phyloP scores from a whole-genome alignment of 139 green algal genomes.

The Coelastrella sp. region DNA sequence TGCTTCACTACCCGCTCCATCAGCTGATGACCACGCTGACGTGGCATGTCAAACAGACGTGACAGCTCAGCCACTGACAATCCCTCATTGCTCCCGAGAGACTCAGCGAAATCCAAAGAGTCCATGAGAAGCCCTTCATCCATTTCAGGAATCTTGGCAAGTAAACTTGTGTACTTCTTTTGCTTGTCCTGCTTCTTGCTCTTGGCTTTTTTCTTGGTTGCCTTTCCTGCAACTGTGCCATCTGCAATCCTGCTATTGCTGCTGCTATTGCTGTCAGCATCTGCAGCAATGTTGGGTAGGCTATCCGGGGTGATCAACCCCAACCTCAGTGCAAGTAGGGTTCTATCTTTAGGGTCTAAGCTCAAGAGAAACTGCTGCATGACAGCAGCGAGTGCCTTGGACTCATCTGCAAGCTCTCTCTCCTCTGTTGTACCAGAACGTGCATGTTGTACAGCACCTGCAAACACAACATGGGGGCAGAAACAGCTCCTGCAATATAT shows the following conservation, averaged over 20 bases:
- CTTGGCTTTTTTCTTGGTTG: neutral
- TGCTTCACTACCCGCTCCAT: neutral
- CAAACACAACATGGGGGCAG: neutral
- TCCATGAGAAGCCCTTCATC: neutral
- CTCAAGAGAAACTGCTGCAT: slow-evolving; percentile 2
- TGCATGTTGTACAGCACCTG: neutral
- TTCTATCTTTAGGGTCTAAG: neutral
- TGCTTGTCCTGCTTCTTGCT: too few relatives aligned
- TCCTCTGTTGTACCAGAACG: neutral
- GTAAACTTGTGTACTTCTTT: too few relatives aligned
- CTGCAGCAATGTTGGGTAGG: neutral
- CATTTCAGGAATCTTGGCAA: neutral
- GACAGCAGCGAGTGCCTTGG: neutral
- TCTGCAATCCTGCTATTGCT: neutral
- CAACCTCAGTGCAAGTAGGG: neutral
- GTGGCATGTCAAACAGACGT: neutral
- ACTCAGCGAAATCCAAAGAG: neutral
- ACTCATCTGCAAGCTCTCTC: neutral
- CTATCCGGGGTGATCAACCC: neutral
- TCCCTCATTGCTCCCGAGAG: neutral
- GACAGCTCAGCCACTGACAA: neutral
- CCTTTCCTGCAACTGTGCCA: neutral
- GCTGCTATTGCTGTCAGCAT: neutral
- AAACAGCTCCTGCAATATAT: neutral
- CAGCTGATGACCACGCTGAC: neutral